phyloP scores from a whole-genome alignment of 2,329 filamentous ascomycete species.

The Emergomyces orientalis region DNA sequence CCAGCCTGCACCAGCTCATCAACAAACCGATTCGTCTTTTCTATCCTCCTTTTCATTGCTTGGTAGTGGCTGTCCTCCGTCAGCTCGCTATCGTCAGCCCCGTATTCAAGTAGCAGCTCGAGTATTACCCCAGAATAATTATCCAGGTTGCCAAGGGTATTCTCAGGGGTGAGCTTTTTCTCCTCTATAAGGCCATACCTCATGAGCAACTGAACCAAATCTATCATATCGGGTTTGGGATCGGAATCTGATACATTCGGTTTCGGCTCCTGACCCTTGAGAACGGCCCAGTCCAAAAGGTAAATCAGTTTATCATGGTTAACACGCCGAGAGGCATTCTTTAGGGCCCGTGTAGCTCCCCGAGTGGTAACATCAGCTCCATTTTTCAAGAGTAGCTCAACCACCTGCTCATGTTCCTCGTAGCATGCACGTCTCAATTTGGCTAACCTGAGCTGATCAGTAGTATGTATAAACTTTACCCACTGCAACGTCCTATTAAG shows the following conservation, averaged over 20 bases:
- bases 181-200: background rate
- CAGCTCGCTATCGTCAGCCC: background rate
- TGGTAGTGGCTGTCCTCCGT: too few species aligned
- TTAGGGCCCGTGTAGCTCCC: background rate
- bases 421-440: background rate
- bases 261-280: background rate
- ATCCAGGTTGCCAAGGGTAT: background rate
- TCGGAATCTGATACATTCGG: background rate
- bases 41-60: too few species aligned
- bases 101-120: background rate
- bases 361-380: too few species aligned
- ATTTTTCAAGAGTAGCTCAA: too few species aligned
- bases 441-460: background rate
- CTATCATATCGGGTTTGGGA: too few species aligned
- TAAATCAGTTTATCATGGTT: background rate
- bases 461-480: too few species aligned
- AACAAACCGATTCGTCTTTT: too few species aligned
- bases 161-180: background rate
- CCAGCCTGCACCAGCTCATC: too few species aligned
- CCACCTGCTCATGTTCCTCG: background rate
- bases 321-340: background rate
- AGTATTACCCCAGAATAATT: background rate
- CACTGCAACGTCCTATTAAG: too few species aligned
- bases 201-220: background rate
- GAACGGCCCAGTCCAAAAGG: background rate